Percentiles rank a stretch among this genome's conserved stretches.
Evolutionary conservation across 2,329 filamentous ascomycete genomes (phyloP).

Genomic region (Pyrenochaeta sp.): DNA sequence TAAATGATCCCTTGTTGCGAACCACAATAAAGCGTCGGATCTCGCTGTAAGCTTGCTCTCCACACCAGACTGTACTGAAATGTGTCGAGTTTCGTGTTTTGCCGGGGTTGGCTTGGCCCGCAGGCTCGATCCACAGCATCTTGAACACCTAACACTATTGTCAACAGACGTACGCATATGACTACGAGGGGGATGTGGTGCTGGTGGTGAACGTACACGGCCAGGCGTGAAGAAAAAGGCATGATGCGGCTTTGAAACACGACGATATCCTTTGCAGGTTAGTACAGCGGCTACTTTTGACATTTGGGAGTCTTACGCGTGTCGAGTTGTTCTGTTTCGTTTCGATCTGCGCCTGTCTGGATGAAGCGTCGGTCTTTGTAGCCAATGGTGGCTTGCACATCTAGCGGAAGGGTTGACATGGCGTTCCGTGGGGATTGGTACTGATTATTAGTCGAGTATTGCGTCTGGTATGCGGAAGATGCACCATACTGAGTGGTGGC

Average conservation of each 20-base stretch:
- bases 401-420: neutral
- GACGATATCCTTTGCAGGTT: neutral
- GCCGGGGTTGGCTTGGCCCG: constrained; percentile 12
- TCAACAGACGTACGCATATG: too few relatives aligned
- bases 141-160: constrained; percentile 21
- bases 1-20: constrained; percentile 19
- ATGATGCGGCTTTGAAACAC: neutral
- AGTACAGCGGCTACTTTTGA: neutral
- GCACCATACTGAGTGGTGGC: too few relatives aligned
- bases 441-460: too few relatives aligned
- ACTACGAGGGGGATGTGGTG: too few relatives aligned
- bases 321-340: neutral
- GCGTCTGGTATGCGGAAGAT: too few relatives aligned
- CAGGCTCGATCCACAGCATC: constrained; percentile 27
- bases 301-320: neutral
- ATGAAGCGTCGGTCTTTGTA: constrained; percentile 2
- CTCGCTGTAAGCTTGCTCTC: constrained; percentile 20
- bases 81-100: constrained; percentile 22
- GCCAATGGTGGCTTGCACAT: neutral
- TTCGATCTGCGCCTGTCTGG: constrained; percentile 2
- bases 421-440: neutral
- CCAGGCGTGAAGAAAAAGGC: neutral
- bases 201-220: neutral
- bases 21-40: constrained; percentile 32
- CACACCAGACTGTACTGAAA: constrained; percentile 15